These are phyloP conservation scores for Tetrahymena elliotti DNA, from an alignment of 73 alveolate species.

Conservation along the genomic window DNA sequence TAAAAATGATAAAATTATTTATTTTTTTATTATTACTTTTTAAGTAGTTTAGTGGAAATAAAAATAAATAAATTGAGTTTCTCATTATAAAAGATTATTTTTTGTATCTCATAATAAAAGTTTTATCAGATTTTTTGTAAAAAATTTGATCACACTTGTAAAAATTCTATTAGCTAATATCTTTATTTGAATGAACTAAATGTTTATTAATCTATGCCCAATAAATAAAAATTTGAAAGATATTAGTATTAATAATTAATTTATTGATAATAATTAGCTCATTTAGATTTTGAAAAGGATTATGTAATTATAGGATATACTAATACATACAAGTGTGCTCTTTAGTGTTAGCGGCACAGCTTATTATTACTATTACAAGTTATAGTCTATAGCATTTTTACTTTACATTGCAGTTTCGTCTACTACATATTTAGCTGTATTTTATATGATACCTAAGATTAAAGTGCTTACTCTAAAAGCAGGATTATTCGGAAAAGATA, in stretches of 20 bases:
- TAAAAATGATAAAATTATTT: too few relatives aligned
- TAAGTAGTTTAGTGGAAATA: too few relatives aligned
- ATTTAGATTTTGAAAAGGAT: neutral
- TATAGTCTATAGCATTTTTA: conserved; percentile 6
- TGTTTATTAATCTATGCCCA: neutral
- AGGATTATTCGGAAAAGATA: conserved; percentile 28
- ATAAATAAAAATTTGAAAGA: neutral
- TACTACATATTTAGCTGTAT: conserved; percentile 5
- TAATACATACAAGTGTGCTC: neutral
- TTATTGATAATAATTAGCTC: neutral
- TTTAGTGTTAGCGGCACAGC: neutral
- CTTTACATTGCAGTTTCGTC: neutral
- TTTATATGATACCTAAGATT: conserved; percentile 29
- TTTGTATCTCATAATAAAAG: too few relatives aligned
- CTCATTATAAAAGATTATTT: too few relatives aligned
- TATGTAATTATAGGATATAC: neutral
- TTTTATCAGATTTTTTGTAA: too few relatives aligned
- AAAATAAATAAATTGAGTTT: too few relatives aligned
- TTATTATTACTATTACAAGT: neutral
- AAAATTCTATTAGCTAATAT: neutral
- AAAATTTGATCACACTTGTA: neutral
- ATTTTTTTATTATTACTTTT: too few relatives aligned
- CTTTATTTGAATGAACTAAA: too few relatives aligned
- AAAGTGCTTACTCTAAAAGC: conserved; percentile 13
- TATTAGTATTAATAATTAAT: too few relatives aligned